Evolutionary conservation across 2,329 filamentous ascomycete species (phyloP), one percentile per base, ranked within the genome.

Genomic region (Epichloe amarillans): DNA sequence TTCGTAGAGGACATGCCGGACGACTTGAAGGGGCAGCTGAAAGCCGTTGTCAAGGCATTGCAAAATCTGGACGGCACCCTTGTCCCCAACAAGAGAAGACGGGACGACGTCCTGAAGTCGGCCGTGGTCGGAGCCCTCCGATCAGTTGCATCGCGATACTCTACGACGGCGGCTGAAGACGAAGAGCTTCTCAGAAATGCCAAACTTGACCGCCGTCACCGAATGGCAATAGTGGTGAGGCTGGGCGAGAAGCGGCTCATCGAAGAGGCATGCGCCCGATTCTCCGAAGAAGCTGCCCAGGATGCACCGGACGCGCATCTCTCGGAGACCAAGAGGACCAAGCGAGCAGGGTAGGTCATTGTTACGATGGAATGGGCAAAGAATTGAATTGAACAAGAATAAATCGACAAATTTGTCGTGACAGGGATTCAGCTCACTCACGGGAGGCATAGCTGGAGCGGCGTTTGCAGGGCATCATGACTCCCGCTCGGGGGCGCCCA

Each of bases 221-320:
- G 66, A 42, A 85, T 86, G 80, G 86, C 86, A 0, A 60, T 82
- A 21, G 69, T 77, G 47, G 83, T 89, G 37, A 76, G 86, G 53
- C 66, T 82, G 3, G 86, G 86, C 14, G 86, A 91, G 66, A 88
- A 88, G 64, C 73, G 74, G 57, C 70, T 90, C 5, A 61, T 89
- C 23, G 66, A 72, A 50, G 73, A 80, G 59, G 71, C 80, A 1
- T 70, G 76, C 52, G 57, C 54, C 11, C 57, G 66, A 14, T 55
- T 66, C 3, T 46, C 65, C 63, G 55, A 21, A 30, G 39, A 62
- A 40, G 26, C 49, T 21, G 53, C 69, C 19, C 51, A 51, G 21
- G 47, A 47, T 17, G 37, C 43, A 11, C 19, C 36, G 8, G 61
- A 62, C 23, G 55, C 56, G 8, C 51, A 59, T 37, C 33, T 50